Evolutionary conservation across 805 yeast species (phyloP).

Genomic region (Yarrowia sp.): DNA sequence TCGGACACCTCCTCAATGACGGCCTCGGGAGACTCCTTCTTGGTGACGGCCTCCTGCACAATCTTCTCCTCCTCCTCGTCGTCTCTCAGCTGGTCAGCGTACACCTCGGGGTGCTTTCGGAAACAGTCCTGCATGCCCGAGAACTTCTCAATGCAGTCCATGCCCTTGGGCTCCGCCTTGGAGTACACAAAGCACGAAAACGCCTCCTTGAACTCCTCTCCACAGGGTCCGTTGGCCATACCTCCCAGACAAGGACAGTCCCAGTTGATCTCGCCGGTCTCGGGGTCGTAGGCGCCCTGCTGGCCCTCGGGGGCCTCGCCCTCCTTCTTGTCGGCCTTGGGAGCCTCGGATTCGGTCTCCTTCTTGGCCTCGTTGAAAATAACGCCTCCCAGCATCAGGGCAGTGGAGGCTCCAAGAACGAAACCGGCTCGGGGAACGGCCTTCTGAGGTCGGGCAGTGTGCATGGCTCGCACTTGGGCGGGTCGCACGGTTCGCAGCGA

Average conservation of each 20-base stretch:
- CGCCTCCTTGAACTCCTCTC: conserved; percentile 92
- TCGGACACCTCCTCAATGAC: conserved; percentile 27
- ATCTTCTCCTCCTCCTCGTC: conserved; percentile 55
- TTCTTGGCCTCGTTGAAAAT: conserved; percentile 39
- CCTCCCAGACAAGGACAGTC: conserved; percentile 99
- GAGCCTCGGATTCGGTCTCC: conserved; percentile 6
- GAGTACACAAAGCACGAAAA: conserved; percentile 95
- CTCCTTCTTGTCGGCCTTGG: conserved; percentile 21
- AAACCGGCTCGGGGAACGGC: conserved; percentile 12
- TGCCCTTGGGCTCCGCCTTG: conserved; percentile 93
- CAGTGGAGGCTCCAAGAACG: conserved; percentile 23
- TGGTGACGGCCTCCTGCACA: conserved; percentile 41
- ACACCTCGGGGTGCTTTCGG: conserved; percentile 89
- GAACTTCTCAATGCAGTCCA: conserved; percentile 91
- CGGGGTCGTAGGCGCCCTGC: conserved; percentile 86
- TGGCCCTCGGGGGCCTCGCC: conserved; percentile 41
- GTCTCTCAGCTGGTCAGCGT: conserved; percentile 87
- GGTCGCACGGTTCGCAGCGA: conserved; percentile 37
- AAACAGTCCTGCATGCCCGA: conserved; percentile 93
- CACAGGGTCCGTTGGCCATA: conserved; percentile 99
- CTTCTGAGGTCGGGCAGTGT: conserved; percentile 30
- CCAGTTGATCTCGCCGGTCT: conserved; percentile 99
- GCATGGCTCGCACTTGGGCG: conserved; percentile 30
- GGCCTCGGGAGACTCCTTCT: conserved; percentile 12
- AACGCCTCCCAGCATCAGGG: conserved; percentile 35